phyloP scores from a whole-genome alignment of 2,329 filamentous ascomycete species.

The Beauveria australis region DNA sequence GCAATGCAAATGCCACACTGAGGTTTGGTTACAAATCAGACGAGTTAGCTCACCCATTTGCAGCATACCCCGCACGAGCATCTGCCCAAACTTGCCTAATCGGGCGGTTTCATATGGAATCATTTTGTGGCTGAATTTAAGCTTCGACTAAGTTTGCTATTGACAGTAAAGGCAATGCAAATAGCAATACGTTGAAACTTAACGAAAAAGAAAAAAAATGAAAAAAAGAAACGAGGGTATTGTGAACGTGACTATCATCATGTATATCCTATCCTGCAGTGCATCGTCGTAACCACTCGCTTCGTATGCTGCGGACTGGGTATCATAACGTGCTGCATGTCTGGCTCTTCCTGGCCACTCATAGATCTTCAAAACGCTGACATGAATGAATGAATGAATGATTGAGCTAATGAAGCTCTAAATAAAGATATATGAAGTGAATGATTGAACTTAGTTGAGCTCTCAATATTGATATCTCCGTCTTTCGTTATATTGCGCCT shows the following conservation, averaged over 20 bases:
- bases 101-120: not conserved
- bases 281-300: not conserved
- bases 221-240: not conserved
- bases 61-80: not conserved
- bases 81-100: not conserved
- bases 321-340: conserved; percentile 1
- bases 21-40: conserved; percentile 5
- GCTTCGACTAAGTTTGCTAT: not conserved
- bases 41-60: not conserved
- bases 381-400: not conserved
- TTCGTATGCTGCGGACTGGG: not conserved
- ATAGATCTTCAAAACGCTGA: not conserved
- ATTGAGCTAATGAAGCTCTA: not conserved
- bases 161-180: too few relatives aligned
- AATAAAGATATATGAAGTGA: too few relatives aligned
- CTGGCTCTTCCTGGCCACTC: not conserved
- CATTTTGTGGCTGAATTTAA: not conserved
- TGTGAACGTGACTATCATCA: not conserved
- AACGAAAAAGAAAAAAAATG: too few relatives aligned
- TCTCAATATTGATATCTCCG: not conserved
- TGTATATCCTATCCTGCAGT: conserved; percentile 3
- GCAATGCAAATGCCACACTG: not conserved
- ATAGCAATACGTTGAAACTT: too few relatives aligned
- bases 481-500: conserved; percentile 21
- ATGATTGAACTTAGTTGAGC: not conserved